Conservation (phyloP, 176 grass and related monocot genomes). For the Oryza nivara region DNA sequence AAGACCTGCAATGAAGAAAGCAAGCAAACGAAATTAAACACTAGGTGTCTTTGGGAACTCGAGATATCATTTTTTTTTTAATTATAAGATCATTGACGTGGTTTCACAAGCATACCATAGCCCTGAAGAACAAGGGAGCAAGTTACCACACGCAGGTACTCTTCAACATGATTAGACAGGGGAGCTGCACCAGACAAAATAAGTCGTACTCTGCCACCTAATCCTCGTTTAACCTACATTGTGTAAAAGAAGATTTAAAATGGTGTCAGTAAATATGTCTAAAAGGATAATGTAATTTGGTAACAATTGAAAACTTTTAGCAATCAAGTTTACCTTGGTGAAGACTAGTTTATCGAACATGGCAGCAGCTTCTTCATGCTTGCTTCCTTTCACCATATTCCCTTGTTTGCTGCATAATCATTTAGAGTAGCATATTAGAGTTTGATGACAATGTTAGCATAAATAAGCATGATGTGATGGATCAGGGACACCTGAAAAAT, state of each 20-base stretch:
- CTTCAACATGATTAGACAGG: slow-evolving; percentile 77
- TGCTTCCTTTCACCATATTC: slow-evolving; percentile 87
- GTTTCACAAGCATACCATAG: slow-evolving; percentile 61
- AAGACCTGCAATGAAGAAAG: slow-evolving; percentile 59
- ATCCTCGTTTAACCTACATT: slow-evolving; percentile 72
- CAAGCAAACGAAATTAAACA: neutral
- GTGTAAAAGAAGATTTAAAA: slow-evolving; percentile 13
- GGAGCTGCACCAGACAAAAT: slow-evolving; percentile 94
- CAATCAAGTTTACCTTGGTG: slow-evolving; percentile 57
- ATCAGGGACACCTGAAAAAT: neutral
- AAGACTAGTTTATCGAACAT: slow-evolving; percentile 85
- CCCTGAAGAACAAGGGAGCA: slow-evolving; percentile 96
- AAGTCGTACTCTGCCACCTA: slow-evolving; percentile 79
- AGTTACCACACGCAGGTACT: slow-evolving; percentile 84
- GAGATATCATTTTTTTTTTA: neutral
- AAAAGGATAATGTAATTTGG: neutral
- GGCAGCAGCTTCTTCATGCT: slow-evolving; percentile 78
- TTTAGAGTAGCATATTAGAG: slow-evolving; percentile 33
- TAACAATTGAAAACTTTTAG: neutral
- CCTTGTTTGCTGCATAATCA: slow-evolving; percentile 70
- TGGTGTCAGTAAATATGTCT: slow-evolving; percentile 10
- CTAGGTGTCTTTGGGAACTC: slow-evolving; percentile 6
- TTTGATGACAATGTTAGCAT: slow-evolving; percentile 12
- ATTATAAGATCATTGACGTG: slow-evolving; percentile 24
- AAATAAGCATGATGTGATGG: slow-evolving; percentile 17